phyloP scores from a whole-genome alignment of 495 filamentous ascomycete species.

The Hypoxylon lienhwacheense region DNA sequence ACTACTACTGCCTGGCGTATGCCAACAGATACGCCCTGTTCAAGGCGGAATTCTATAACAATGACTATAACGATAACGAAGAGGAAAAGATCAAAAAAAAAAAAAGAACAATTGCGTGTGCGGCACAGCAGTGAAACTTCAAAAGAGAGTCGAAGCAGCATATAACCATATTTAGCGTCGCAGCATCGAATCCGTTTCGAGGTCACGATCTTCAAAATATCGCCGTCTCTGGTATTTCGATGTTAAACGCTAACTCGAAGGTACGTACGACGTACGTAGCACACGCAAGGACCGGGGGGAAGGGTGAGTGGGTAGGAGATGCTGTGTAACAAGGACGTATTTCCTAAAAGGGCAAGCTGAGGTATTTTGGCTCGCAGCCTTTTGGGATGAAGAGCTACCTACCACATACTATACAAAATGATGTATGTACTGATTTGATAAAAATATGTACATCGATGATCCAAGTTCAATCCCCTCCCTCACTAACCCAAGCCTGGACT shows the following conservation, averaged over 20 bases:
- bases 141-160: no score
- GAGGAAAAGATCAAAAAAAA: conserved; percentile 3
- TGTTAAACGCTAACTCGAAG: no score
- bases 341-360: conserved; percentile 9
- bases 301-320: no score
- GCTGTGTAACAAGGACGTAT: conserved; percentile 20
- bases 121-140: conserved; percentile 26
- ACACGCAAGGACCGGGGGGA: no score
- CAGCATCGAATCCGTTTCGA: conserved; percentile 26
- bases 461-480: no score
- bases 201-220: conserved; percentile 30
- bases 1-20: neutral
- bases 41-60: conserved; percentile 1
- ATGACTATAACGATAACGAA: neutral
- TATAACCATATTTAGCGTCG: conserved; percentile 24
- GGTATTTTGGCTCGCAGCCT: neutral
- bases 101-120: conserved; percentile 34
- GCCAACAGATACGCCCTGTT: neutral
- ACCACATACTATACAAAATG: no score
- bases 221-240: no score
- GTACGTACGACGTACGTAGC: no score
- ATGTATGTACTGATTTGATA: no score
- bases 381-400: neutral
- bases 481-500: no score
- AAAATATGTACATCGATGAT: no score